These are phyloP conservation scores for Pythium phragmitis DNA, from an alignment of 352 stramenopile genomes.

Conservation along the genomic window DNA sequence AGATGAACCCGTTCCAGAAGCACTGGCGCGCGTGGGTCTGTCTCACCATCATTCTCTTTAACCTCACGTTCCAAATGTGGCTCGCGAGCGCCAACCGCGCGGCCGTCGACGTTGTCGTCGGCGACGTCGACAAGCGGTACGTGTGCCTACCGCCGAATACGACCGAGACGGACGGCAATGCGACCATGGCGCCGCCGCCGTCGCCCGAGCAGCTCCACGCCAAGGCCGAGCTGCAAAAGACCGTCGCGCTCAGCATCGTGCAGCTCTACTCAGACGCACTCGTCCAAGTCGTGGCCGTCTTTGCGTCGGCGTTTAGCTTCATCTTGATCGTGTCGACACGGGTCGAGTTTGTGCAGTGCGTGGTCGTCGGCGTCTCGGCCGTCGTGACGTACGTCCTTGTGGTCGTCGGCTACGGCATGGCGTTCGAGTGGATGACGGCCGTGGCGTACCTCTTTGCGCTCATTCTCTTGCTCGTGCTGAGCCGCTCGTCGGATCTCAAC, in stretches of 20 bases:
- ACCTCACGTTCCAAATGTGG: constrained; percentile 77
- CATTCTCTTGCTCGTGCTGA: constrained; percentile 74
- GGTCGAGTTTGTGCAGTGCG: constrained; percentile 87
- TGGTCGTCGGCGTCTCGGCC: constrained; percentile 60
- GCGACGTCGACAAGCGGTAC: constrained; percentile 37
- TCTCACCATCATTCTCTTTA: constrained; percentile 75
- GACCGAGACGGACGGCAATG: constrained; percentile 26
- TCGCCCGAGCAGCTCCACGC: constrained; percentile 31
- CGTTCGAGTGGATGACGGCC: constrained; percentile 69
- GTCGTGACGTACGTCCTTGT: constrained; percentile 62
- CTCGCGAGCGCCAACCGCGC: constrained; percentile 57
- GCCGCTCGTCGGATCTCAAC: constrained; percentile 73
- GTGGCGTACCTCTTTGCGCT: constrained; percentile 61
- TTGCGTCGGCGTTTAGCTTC: constrained; percentile 78
- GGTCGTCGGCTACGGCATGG: constrained; percentile 49
- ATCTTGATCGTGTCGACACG: constrained; percentile 83
- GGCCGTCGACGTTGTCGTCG: constrained; percentile 44
- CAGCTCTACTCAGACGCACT: constrained; percentile 59
- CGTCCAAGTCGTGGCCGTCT: constrained; percentile 62
- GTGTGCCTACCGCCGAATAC: constrained; percentile 38
- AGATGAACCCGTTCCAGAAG: constrained; percentile 70
- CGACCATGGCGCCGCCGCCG: constrained; percentile 4
- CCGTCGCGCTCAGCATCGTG: constrained; percentile 37
- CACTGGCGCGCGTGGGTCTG: constrained; percentile 76
- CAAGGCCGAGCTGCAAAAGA: constrained; percentile 19